A percentile compares a stretch with the other conserved stretches of the same genome.
Conservation (phyloP, 306 rosid genomes). For the Rosa multiflora region DNA sequence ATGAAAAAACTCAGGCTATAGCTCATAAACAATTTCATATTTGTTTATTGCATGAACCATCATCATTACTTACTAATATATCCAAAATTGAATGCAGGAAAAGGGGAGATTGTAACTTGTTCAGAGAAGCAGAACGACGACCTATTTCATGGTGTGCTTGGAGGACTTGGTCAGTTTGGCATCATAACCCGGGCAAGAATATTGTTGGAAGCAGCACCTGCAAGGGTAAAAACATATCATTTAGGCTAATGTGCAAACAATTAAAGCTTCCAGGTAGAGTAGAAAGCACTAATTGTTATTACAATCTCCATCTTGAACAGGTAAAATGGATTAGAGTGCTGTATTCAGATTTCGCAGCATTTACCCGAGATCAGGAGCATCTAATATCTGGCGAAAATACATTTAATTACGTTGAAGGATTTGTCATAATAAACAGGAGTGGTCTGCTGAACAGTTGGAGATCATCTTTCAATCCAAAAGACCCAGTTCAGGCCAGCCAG, state of each 20-base stretch:
- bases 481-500: conserved; percentile 79
- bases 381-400: conserved; percentile 55
- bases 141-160: conserved; percentile 90
- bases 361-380: conserved; percentile 76
- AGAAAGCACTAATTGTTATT: background rate
- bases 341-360: conserved; percentile 49
- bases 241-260: conserved; percentile 3
- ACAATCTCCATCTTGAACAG: conserved; percentile 31
- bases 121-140: conserved; percentile 66
- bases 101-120: conserved; percentile 78
- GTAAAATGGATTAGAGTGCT: conserved; percentile 79
- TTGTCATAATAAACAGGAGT: conserved; percentile 89
- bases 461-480: conserved; percentile 85
- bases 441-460: conserved; percentile 93
- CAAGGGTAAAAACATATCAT: conserved; percentile 42
- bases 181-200: conserved; percentile 86
- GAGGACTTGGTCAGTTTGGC: conserved; percentile 98
- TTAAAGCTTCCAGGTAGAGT: background rate
- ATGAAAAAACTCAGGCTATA: background rate
- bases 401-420: conserved; percentile 88
- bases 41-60: conserved; percentile 7
- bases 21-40: background rate
- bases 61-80: conserved; percentile 20
- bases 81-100: conserved; percentile 59
- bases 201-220: conserved; percentile 80